phyloP scores from a whole-genome alignment of 495 filamentous ascomycete species.

The Talaromyces stipitatus region DNA sequence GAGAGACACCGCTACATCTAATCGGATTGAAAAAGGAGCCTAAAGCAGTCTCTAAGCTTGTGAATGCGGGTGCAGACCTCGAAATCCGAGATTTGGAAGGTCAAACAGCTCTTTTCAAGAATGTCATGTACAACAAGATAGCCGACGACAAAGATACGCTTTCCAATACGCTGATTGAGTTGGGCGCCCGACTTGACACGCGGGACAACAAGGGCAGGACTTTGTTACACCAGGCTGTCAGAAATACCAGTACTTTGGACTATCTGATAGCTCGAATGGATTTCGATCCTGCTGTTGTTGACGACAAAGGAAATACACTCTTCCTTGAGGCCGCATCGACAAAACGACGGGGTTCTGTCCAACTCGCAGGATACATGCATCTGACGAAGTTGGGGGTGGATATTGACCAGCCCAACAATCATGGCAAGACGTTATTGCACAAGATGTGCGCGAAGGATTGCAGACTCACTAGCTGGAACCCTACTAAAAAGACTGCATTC shows the following conservation, averaged over 20 bases:
- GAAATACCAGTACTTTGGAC: constrained; percentile 3
- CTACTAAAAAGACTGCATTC: constrained; percentile 1
- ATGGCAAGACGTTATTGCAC: constrained; percentile 11
- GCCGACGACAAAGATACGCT: not conserved
- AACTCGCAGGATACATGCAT: not conserved
- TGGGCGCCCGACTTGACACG: constrained; percentile 14
- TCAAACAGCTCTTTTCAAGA: constrained; percentile 10
- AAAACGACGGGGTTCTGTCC: not conserved
- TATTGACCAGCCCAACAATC: constrained; percentile 10
- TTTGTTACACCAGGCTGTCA: constrained; percentile 9
- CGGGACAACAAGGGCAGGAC: constrained; percentile 19
- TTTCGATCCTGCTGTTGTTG: constrained; percentile 7
- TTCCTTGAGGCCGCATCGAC: constrained; percentile 6
- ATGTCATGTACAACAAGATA: not conserved
- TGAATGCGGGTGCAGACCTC: constrained; percentile 13
- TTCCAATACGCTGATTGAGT: constrained; percentile 4
- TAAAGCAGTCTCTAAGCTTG: constrained; percentile 10
- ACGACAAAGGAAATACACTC: constrained; percentile 13
- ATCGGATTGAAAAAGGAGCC: not conserved
- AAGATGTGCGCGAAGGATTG: constrained; percentile 2
- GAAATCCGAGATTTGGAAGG: constrained; percentile 15
- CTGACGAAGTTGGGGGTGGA: constrained; percentile 7
- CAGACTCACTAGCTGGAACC: not conserved
- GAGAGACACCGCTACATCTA: constrained; percentile 10
- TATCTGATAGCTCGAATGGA: constrained; percentile 7